Conservation (phyloP, 2,329 filamentous ascomycete species). For the Penicillium sumatraense region DNA sequence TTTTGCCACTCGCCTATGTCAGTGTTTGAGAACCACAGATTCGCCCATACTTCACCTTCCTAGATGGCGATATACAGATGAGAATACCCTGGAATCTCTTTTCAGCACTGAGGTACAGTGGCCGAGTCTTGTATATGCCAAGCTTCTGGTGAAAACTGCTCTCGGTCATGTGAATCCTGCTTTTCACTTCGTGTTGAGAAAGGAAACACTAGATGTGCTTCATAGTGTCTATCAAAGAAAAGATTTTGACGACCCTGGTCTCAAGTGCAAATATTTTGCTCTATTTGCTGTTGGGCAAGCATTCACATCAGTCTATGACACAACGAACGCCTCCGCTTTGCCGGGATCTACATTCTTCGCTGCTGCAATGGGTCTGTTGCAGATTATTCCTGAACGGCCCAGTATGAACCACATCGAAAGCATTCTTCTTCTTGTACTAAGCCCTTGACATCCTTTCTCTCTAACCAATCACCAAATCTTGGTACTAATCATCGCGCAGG, state of each 20-base stretch:
- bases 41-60: slow-evolving; percentile 25
- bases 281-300: slow-evolving; percentile 48
- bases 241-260: slow-evolving; percentile 28
- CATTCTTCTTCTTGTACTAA: slow-evolving; percentile 37
- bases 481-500: slow-evolving; percentile 17
- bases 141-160: slow-evolving; percentile 33
- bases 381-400: slow-evolving; percentile 45
- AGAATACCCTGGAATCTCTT: slow-evolving; percentile 17
- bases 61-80: slow-evolving; percentile 27
- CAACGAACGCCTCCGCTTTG: slow-evolving; percentile 19
- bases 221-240: slow-evolving; percentile 32
- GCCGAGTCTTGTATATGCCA: slow-evolving; percentile 31
- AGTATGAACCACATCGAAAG: slow-evolving; percentile 46
- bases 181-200: slow-evolving; percentile 35
- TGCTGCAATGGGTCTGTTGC: slow-evolving; percentile 39
- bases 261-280: slow-evolving; percentile 47
- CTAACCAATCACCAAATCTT: background rate
- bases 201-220: slow-evolving; percentile 39
- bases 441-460: background rate
- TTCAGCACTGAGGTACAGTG: slow-evolving; percentile 25
- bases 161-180: slow-evolving; percentile 33
- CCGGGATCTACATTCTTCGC: slow-evolving; percentile 47
- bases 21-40: slow-evolving; percentile 28
- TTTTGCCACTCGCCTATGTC: slow-evolving; percentile 34
- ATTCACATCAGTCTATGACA: slow-evolving; percentile 32